phyloP scores from a whole-genome alignment of 768 basidiomycete species.

The Auriscalpium vulgare region DNA sequence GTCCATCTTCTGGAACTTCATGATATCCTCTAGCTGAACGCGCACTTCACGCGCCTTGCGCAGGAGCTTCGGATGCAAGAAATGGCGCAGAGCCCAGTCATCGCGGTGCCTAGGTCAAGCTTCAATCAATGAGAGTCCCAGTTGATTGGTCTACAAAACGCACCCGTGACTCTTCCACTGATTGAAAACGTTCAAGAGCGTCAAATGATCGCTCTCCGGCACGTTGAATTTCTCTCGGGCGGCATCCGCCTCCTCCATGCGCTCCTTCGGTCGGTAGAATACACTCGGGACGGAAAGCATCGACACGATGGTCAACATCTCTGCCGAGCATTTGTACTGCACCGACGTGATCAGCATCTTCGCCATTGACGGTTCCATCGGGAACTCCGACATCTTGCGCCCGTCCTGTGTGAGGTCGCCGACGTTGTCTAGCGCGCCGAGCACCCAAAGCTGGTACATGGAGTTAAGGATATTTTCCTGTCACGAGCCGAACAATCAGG shows the following conservation, averaged over 20 bases:
- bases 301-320: constrained; percentile 98
- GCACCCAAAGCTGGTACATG: constrained; percentile 99
- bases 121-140: neutral
- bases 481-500: neutral
- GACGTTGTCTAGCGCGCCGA: constrained; percentile 93
- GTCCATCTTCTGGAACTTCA: constrained; percentile 98
- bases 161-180: constrained; percentile 97
- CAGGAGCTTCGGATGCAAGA: constrained; percentile 92
- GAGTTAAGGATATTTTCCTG: constrained; percentile 97
- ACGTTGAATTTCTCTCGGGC: constrained; percentile 98
- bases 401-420: constrained; percentile 92
- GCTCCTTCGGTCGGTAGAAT: constrained; percentile 94
- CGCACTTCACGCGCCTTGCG: constrained; percentile 95
- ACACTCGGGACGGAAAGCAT: constrained; percentile 98
- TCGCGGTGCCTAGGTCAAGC: constrained; percentile 63
- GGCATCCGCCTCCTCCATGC: constrained; percentile 96
- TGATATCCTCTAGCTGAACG: constrained; percentile 94
- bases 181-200: constrained; percentile 90
- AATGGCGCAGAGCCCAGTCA: constrained; percentile 92
- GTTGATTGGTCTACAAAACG: constrained; percentile 19
- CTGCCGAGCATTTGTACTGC: constrained; percentile 85
- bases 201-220: constrained; percentile 95
- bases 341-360: constrained; percentile 98
- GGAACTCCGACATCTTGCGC: constrained; percentile 97
- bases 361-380: constrained; percentile 98